phyloP scores from a whole-genome alignment of 2,329 filamentous ascomycete species.

The Ploettnerulaceae sp. region DNA sequence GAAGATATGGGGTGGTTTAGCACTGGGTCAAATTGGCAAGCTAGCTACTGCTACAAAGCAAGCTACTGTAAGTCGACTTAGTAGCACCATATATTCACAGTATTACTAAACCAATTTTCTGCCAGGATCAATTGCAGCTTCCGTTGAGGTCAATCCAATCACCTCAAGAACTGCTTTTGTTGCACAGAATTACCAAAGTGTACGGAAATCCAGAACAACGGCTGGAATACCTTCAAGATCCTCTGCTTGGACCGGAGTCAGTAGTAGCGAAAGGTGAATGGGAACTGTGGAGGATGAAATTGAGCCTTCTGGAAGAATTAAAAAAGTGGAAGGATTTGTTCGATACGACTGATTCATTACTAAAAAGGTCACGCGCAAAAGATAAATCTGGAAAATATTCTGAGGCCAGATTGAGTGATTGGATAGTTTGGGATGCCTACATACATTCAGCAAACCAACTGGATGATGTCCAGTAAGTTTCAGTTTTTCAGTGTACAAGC shows the following conservation, averaged over 20 bases:
- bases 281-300: constrained; percentile 32
- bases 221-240: constrained; percentile 30
- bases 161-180: constrained; percentile 33
- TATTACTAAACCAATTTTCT: constrained; percentile 3
- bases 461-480: constrained; percentile 24
- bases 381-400: constrained; percentile 25
- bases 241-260: constrained; percentile 32
- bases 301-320: constrained; percentile 25
- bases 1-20: constrained; percentile 29
- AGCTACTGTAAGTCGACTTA: constrained; percentile 25
- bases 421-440: constrained; percentile 33
- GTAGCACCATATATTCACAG: neutral
- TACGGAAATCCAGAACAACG: constrained; percentile 27
- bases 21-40: constrained; percentile 30
- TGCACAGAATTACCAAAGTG: constrained; percentile 28
- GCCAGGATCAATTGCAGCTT: constrained; percentile 26
- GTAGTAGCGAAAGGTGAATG: constrained; percentile 33
- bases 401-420: constrained; percentile 32
- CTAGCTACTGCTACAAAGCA: constrained; percentile 31
- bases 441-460: constrained; percentile 28
- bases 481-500: neutral
- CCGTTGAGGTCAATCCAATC: constrained; percentile 33
- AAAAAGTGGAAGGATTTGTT: constrained; percentile 31
- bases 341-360: constrained; percentile 24
- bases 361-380: constrained; percentile 30